Percentiles rank a stretch among this genome's conserved stretches.
Conservation (phyloP, 2,329 filamentous ascomycete genomes). For the Alternaria sp. region DNA sequence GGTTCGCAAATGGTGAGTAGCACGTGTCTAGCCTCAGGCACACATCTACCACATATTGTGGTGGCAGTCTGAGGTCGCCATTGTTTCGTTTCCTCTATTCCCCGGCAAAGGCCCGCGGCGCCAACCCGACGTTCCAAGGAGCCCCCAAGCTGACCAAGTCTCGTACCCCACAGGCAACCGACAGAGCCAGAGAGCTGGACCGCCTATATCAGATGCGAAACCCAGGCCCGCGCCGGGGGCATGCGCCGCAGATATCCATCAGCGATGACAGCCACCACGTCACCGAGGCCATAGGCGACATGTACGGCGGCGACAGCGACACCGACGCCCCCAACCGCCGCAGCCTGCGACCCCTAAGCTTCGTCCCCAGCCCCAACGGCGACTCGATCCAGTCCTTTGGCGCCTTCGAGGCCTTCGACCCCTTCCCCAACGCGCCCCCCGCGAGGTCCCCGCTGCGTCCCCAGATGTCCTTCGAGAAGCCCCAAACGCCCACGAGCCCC, state of each 20-base stretch:
- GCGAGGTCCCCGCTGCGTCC: conserved; percentile 49
- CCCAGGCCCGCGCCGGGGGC: conserved; percentile 59
- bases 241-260: conserved; percentile 69
- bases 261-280: conserved; percentile 93
- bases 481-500: conserved; percentile 20
- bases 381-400: conserved; percentile 51
- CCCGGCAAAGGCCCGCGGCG: conserved; percentile 13
- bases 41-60: neutral
- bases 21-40: neutral
- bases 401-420: conserved; percentile 37
- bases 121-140: conserved; percentile 2
- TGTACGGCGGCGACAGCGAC: conserved; percentile 84
- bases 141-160: conserved; percentile 35
- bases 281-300: conserved; percentile 88
- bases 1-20: conserved; percentile 32
- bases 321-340: conserved; percentile 53
- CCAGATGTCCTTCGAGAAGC: conserved; percentile 32
- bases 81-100: conserved; percentile 1
- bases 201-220: conserved; percentile 59
- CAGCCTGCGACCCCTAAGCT: conserved; percentile 75
- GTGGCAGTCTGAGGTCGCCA: neutral
- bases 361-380: conserved; percentile 66
- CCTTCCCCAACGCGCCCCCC: conserved; percentile 49
- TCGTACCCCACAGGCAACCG: conserved; percentile 41
- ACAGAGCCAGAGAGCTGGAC: conserved; percentile 55